phyloP scores from a whole-genome alignment of 2,329 filamentous ascomycete species.

The Xylaria sp. region DNA sequence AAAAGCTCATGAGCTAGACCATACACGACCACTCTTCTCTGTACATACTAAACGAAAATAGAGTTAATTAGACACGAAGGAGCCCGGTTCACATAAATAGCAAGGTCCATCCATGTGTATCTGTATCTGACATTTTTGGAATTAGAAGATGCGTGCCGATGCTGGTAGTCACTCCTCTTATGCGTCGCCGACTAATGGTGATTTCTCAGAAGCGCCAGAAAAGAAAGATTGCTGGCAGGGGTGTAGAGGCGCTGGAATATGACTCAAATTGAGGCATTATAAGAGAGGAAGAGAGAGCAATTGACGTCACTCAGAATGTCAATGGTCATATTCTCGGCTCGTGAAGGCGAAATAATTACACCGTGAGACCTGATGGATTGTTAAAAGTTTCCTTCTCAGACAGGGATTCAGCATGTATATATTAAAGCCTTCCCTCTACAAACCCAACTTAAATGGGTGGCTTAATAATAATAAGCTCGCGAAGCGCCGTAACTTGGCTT shows the following conservation, averaged over 20 bases:
- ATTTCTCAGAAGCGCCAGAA: neutral
- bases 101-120: too few species aligned
- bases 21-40: neutral
- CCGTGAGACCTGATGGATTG: neutral
- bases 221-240: too few species aligned
- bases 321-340: neutral
- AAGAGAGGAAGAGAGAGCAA: neutral
- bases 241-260: neutral
- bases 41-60: conserved; percentile 12
- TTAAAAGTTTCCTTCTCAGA: neutral
- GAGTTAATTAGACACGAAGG: conserved; percentile 3
- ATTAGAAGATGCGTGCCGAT: neutral
- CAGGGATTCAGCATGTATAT: neutral
- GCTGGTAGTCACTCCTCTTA: neutral
- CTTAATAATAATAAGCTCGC: neutral
- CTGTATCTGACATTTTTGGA: neutral
- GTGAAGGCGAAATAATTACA: neutral
- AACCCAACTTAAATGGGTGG: neutral
- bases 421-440: neutral
- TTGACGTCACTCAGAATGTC: neutral
- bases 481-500: neutral
- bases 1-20: conserved; percentile 32
- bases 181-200: neutral
- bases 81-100: neutral
- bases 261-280: neutral